These are phyloP conservation scores for Nemania diffusa DNA, from an alignment of 2,329 filamentous ascomycete species.

Conservation along the genomic window DNA sequence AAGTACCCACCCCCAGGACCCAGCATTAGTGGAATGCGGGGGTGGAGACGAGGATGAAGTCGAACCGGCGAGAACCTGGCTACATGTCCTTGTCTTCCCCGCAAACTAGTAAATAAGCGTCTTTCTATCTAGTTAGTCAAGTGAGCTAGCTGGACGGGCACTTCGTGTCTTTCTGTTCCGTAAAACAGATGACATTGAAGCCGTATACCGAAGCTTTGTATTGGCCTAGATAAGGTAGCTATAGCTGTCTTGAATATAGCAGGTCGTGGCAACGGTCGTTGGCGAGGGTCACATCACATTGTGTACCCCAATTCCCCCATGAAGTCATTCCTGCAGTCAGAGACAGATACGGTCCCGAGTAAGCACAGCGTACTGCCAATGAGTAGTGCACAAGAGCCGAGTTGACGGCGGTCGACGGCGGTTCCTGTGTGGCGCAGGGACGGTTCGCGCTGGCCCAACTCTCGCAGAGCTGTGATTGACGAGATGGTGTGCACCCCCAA, in stretches of 20 bases:
- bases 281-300: conserved; percentile 22
- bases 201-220: neutral
- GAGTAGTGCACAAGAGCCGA: conserved; percentile 4
- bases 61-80: conserved; percentile 35
- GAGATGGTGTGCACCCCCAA: conserved; percentile 31
- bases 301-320: conserved; percentile 17
- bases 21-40: conserved; percentile 42
- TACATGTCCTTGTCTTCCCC: conserved; percentile 38
- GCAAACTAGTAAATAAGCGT: conserved; percentile 32
- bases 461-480: conserved; percentile 2
- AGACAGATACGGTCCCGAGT: neutral
- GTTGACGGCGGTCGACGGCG: neutral
- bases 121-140: neutral
- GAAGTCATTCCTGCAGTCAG: conserved; percentile 11
- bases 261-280: conserved; percentile 9
- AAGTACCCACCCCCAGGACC: conserved; percentile 16
- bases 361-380: neutral
- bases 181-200: neutral
- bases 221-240: neutral
- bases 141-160: neutral
- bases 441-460: conserved; percentile 7
- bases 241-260: conserved; percentile 19
- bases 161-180: neutral
- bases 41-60: conserved; percentile 42
- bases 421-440: conserved; percentile 26